Evolutionary conservation across 1,284 basidiomycete species (phyloP).

Genomic region (Malassezia nana): DNA sequence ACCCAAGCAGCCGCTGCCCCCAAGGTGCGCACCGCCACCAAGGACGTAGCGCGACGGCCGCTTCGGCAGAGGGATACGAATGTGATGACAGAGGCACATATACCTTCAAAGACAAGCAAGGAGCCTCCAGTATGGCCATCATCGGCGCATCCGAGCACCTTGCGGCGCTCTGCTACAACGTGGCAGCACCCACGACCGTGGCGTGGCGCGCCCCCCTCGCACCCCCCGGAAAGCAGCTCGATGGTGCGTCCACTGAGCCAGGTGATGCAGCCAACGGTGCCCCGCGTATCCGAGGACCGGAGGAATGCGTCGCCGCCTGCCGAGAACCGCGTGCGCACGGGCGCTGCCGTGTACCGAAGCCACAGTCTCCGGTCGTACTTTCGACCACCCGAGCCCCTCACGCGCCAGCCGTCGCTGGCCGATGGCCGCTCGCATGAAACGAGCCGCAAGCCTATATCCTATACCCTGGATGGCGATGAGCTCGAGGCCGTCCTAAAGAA

Average conservation of each 20-base stretch:
- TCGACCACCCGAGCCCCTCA: background rate
- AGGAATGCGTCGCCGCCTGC: too few species aligned
- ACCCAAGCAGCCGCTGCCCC: background rate
- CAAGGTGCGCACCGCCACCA: background rate
- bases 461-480: background rate
- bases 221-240: background rate
- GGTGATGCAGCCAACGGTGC: background rate
- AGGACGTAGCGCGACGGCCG: background rate
- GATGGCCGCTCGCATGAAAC: background rate
- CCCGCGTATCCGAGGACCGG: background rate
- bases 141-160: background rate
- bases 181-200: background rate
- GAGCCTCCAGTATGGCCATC: background rate
- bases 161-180: background rate
- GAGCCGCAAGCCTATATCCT: background rate
- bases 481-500: slow-evolving; percentile 5
- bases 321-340: too few species aligned
- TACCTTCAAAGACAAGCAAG: too few species aligned
- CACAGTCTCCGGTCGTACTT: slow-evolving; percentile 9
- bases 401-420: background rate
- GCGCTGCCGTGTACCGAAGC: slow-evolving; percentile 4
- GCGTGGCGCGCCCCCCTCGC: background rate
- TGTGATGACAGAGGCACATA: background rate
- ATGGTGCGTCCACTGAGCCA: background rate
- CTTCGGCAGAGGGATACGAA: background rate